These are phyloP conservation scores for Starmerella stellata DNA, from an alignment of 805 yeast genomes.

Conservation along the genomic window DNA sequence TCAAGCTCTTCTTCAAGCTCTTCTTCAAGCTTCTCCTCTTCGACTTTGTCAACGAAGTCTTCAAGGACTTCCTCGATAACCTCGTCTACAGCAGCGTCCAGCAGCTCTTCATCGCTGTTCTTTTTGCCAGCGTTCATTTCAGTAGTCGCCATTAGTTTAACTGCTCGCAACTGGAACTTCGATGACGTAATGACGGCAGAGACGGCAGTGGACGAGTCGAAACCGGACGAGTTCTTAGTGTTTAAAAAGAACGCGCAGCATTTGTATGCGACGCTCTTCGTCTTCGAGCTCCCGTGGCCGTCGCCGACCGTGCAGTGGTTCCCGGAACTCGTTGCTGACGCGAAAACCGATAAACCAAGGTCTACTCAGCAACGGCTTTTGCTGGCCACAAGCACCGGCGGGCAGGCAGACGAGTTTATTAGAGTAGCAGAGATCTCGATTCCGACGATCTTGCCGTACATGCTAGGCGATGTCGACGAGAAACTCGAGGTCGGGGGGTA, in stretches of 20 bases:
- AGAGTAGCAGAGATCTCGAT: constrained; percentile 23
- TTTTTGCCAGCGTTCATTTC: too few relatives aligned
- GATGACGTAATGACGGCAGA: neutral
- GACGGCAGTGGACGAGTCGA: neutral
- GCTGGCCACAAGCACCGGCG: constrained; percentile 48
- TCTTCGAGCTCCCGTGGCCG: constrained; percentile 46
- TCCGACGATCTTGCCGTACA: constrained; percentile 15
- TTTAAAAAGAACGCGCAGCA: constrained; percentile 49
- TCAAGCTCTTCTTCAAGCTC: neutral
- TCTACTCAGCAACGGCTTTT: constrained; percentile 23
- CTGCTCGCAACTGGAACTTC: too few relatives aligned
- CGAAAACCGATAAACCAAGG: constrained; percentile 4
- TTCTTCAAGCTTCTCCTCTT: neutral
- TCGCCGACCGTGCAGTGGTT: constrained; percentile 43
- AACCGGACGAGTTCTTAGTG: constrained; percentile 23
- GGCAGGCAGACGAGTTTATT: constrained; percentile 34
- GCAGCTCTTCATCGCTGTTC: too few relatives aligned
- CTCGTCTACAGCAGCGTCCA: too few relatives aligned
- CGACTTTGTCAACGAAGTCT: neutral
- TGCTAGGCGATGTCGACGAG: constrained; percentile 25
- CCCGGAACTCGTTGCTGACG: constrained; percentile 31
- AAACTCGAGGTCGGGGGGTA: constrained; percentile 23
- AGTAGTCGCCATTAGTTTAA: too few relatives aligned
- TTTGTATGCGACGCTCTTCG: constrained; percentile 35
- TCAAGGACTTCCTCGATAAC: neutral